Percentiles rank a stretch among this genome's conserved stretches.
Evolutionary conservation across 495 filamentous ascomycete genomes (phyloP).

Genomic region (Penicillium desertorum): DNA sequence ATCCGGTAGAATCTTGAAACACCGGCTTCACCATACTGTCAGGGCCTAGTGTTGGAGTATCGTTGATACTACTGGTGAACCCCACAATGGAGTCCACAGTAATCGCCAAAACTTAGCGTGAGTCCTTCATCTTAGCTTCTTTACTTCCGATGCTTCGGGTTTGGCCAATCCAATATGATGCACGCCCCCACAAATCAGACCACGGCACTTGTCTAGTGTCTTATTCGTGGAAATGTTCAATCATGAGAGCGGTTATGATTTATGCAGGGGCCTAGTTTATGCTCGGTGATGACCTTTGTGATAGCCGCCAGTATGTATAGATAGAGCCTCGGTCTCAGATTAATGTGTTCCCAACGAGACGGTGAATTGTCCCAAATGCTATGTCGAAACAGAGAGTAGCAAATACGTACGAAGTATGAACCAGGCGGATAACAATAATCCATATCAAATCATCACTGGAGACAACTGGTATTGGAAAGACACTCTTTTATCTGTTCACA

Average conservation of each 20-base stretch:
- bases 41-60: constrained; percentile 8
- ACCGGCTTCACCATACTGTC: background rate
- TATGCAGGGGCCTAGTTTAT: background rate
- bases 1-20: background rate
- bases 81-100: constrained; percentile 27
- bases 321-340: background rate
- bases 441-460: background rate
- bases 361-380: background rate
- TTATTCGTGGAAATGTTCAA: background rate
- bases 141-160: constrained; percentile 20
- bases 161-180: constrained; percentile 22
- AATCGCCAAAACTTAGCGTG: constrained; percentile 19
- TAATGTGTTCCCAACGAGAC: background rate
- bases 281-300: background rate
- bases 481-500: constrained; percentile 11
- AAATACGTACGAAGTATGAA: background rate
- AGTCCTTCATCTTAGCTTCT: constrained; percentile 24
- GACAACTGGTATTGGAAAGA: constrained; percentile 5
- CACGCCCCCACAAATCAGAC: constrained; percentile 17
- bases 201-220: background rate
- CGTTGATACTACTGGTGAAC: constrained; percentile 18
- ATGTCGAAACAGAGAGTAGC: background rate
- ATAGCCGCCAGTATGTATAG: background rate
- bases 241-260: background rate
- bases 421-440: background rate